phyloP scores from a whole-genome alignment of 371 early-diverging fungal genomes.

The Parasitella parasitica region DNA sequence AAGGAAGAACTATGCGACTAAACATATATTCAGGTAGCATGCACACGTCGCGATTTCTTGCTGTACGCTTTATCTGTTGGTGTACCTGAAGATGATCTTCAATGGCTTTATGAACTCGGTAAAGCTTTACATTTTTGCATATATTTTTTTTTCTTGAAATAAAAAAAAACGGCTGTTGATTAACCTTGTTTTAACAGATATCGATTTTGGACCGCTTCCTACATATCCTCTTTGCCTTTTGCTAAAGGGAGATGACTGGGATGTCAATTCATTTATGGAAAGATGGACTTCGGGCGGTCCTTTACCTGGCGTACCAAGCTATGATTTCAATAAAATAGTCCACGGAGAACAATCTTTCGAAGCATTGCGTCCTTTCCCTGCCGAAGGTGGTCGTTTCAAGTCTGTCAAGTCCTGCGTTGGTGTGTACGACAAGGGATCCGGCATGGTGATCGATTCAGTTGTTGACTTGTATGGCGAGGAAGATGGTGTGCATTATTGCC shows the following conservation, averaged over 20 bases:
- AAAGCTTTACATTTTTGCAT: too few species aligned
- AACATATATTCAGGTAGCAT: constrained; percentile 57
- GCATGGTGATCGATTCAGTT: constrained; percentile 66
- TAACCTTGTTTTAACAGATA: constrained; percentile 27
- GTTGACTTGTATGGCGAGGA: constrained; percentile 55
- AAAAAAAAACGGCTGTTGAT: neutral
- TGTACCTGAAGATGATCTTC: constrained; percentile 55
- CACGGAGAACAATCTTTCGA: constrained; percentile 76
- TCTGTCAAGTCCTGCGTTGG: constrained; percentile 44
- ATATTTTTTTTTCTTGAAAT: too few species aligned
- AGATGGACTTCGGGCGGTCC: constrained; percentile 29
- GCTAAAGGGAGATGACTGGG: constrained; percentile 53
- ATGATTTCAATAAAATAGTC: constrained; percentile 66
- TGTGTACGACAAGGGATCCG: constrained; percentile 66
- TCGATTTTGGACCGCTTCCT: constrained; percentile 65
- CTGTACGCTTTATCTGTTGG: constrained; percentile 73
- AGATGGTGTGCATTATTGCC: constrained; percentile 46
- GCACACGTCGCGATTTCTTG: constrained; percentile 67
- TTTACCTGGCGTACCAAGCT: constrained; percentile 64
- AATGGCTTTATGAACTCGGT: constrained; percentile 69
- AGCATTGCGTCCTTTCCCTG: constrained; percentile 58
- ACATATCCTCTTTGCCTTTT: constrained; percentile 67
- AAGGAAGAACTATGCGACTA: too few species aligned
- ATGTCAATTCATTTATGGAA: constrained; percentile 62
- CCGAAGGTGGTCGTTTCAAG: constrained; percentile 54